Conservation (phyloP, 345 rosid genomes). For the Brassica rapa region DNA sequence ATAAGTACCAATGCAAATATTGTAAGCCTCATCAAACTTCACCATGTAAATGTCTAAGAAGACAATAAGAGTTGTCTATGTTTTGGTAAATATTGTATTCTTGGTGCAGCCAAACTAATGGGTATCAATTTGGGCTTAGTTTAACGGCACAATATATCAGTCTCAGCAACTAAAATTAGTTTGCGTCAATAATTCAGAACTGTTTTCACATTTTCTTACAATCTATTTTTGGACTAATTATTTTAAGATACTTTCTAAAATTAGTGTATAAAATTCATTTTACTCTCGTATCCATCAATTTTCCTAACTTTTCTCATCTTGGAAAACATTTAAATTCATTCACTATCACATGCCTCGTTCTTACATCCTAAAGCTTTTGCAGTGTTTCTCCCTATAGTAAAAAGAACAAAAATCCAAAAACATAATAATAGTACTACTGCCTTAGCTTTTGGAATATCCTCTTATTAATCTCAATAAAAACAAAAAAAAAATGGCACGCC, state of each 20-base stretch:
- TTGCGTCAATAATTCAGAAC: not conserved
- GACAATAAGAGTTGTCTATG: no score
- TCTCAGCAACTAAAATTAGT: conserved; percentile 5
- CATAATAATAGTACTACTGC: conserved; percentile 24
- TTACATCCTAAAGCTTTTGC: conserved; percentile 36
- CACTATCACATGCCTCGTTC: not conserved
- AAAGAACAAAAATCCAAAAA: not conserved
- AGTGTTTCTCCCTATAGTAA: conserved; percentile 9
- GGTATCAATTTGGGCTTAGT: not conserved
- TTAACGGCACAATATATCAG: not conserved
- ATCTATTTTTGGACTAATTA: not conserved
- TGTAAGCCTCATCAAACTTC: no score
- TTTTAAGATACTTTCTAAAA: conserved; percentile 12
- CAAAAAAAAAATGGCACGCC: conserved; percentile 38
- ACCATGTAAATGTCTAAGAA: no score
- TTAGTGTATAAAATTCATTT: conserved; percentile 3
- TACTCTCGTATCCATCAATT: conserved; percentile 29
- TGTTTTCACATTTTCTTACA: not conserved
- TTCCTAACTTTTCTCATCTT: conserved; percentile 28
- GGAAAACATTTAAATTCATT: conserved; percentile 29
- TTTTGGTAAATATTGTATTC: no score
- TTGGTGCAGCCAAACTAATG: not conserved
- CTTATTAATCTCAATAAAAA: conserved; percentile 21
- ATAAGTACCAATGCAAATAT: no score
- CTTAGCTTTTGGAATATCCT: conserved; percentile 35